Base-by-base conservation (phyloP, 345 rosid species). In the Aegle marmelos region DNA sequence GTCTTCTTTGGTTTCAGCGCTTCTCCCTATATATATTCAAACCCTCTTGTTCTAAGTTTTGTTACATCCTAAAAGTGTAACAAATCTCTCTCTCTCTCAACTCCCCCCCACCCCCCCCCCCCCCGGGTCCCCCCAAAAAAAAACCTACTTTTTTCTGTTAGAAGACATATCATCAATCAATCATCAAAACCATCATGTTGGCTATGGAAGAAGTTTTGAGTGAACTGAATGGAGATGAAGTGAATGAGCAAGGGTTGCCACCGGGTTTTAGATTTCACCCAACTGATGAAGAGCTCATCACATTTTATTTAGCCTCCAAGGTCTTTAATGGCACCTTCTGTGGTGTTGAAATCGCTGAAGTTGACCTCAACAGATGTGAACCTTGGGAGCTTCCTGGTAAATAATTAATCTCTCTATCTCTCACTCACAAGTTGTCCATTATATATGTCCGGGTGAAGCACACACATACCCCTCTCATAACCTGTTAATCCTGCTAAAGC, bases 371-470 rank as follows among this genome's bases (percentile, higher is more conserved):
- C 75, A 85, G 94, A 39, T 96, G 98, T 50, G 99, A 96, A 63
- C 99, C 98, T 16, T 96, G 99, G 99, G 98, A 96, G 78, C 98
- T 96, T 50, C 99, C 99, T 5, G 98, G 99, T 95, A 85, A 16
- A 53, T 17, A 53, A 5, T 53, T 17, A 17, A 16, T 53, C 0
- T 17, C 8, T 53, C 57, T 45, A 14, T 17, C 57, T 17, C 22
- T 53, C 0, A 13, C 17, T 45, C 17, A 45, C 50, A 45, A 45
- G 50, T 41, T 4, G 50, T 13, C 50, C 17, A 14, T 45, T 3
- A 45, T 45, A 10, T 41, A 45, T 45, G 17, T 45, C 50, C 17
- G 5, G 16, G 4, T 45, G 50, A 45, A 13, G 13, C 50, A 45
- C 50, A 45, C 50, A 45, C 50, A 45, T 13, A 45, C 17, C 16